These are phyloP conservation scores for Dactylis glomerata DNA, from an alignment of 176 grass and related monocot genomes.

Conservation along the genomic window DNA sequence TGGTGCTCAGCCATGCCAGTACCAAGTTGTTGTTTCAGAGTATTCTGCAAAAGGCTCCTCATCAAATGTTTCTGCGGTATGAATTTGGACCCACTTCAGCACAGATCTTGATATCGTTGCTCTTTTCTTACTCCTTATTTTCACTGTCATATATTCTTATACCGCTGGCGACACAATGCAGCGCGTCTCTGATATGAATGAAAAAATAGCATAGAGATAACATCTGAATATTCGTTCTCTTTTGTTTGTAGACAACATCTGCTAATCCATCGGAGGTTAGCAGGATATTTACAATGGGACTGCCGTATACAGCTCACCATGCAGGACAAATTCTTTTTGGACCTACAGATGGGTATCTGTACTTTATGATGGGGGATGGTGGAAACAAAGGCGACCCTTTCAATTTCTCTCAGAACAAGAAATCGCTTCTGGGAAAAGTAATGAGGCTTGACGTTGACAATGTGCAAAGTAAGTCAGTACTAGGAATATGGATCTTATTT, in stretches of 20 bases:
- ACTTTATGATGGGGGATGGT: constrained; percentile 74
- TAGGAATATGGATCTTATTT: neutral
- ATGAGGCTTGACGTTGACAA: constrained; percentile 60
- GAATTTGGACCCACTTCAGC: constrained; percentile 12
- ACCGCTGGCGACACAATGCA: neutral
- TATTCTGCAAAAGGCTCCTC: constrained; percentile 70
- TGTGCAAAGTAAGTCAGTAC: constrained; percentile 46
- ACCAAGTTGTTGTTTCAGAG: constrained; percentile 70
- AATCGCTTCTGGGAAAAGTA: constrained; percentile 66
- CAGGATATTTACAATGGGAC: constrained; percentile 69
- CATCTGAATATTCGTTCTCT: neutral
- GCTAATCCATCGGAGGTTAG: constrained; percentile 53
- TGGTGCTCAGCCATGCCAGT: constrained; percentile 78
- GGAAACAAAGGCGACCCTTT: constrained; percentile 67
- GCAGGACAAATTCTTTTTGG: constrained; percentile 77
- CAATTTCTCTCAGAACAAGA: constrained; percentile 75
- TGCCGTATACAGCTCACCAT: constrained; percentile 58
- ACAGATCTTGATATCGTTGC: constrained; percentile 5
- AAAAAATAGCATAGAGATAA: neutral
- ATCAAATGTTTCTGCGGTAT: constrained; percentile 55
- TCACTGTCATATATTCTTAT: neutral
- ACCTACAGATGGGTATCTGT: constrained; percentile 66
- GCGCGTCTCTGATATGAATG: neutral
- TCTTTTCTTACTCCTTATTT: neutral
- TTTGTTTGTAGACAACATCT: constrained; percentile 35